A percentile compares a stretch with the other conserved stretches of the same genome.
Conservation (phyloP, 192 early-diverging fungal species). For the Coemansia sp. region DNA sequence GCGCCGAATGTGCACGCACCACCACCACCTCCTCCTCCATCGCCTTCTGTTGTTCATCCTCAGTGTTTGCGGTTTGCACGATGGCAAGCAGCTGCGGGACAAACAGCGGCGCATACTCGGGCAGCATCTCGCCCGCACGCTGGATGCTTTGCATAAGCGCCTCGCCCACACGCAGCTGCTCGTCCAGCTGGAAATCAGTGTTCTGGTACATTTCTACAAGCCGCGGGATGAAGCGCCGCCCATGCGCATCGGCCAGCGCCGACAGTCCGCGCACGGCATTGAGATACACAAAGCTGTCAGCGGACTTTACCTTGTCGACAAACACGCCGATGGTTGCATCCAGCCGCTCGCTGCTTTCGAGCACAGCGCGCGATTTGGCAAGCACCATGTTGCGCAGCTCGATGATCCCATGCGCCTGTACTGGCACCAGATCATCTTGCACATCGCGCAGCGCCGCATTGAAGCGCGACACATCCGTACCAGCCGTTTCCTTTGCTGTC, state of each 20-base stretch:
- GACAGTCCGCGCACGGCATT: slow-evolving; percentile 88
- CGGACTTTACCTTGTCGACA: slow-evolving; percentile 70
- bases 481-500: slow-evolving; percentile 8
- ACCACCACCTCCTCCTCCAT: slow-evolving; percentile 10
- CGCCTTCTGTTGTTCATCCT: not conserved
- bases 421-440: slow-evolving; percentile 72
- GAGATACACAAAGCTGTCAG: slow-evolving; percentile 90
- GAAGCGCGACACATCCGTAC: slow-evolving; percentile 60
- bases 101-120: slow-evolving; percentile 59
- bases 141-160: slow-evolving; percentile 84
- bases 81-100: slow-evolving; percentile 34
- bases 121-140: slow-evolving; percentile 75
- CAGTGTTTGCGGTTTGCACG: slow-evolving; percentile 20
- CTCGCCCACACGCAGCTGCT: slow-evolving; percentile 81
- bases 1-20: slow-evolving; percentile 58
- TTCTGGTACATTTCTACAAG: slow-evolving; percentile 69
- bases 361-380: slow-evolving; percentile 59
- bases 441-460: slow-evolving; percentile 75
- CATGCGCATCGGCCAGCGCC: slow-evolving; percentile 79
- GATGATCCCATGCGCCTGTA: slow-evolving; percentile 84
- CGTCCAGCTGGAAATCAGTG: slow-evolving; percentile 57
- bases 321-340: slow-evolving; percentile 73
- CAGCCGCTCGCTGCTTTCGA: slow-evolving; percentile 53
- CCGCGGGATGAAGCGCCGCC: slow-evolving; percentile 63
- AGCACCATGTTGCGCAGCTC: slow-evolving; percentile 81